These are phyloP conservation scores for Sphaerostilbella broomeana DNA, from an alignment of 2,329 filamentous ascomycete genomes.

Conservation along the genomic window DNA sequence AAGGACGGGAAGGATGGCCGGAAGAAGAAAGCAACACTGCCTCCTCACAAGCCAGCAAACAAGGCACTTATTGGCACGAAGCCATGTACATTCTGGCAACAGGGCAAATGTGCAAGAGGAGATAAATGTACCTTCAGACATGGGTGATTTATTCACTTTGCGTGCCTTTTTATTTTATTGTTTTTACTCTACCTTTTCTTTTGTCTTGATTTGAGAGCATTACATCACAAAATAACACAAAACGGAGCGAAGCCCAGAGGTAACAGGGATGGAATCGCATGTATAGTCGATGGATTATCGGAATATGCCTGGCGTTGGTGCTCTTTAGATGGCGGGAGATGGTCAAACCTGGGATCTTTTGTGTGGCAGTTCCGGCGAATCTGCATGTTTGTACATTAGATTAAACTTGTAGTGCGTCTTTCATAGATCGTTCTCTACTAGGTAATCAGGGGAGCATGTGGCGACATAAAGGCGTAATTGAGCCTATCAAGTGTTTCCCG, in stretches of 20 bases:
- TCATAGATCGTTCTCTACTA: neutral
- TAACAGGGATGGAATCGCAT: neutral
- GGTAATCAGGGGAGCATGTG: neutral
- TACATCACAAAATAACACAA: neutral
- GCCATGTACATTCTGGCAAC: conserved; percentile 62
- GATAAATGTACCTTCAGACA: conserved; percentile 70
- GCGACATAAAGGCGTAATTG: neutral
- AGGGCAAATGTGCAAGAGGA: conserved; percentile 66
- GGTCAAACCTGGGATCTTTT: neutral
- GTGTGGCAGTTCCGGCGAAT: conserved; percentile 1
- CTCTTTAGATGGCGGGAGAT: conserved; percentile 5
- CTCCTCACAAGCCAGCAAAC: conserved; percentile 42
- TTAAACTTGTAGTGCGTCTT: too few relatives aligned
- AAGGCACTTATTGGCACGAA: conserved; percentile 58
- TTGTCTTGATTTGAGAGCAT: neutral
- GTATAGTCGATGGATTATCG: conserved; percentile 1
- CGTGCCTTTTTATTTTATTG: neutral
- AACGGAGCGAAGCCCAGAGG: neutral
- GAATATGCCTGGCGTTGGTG: conserved; percentile 11
- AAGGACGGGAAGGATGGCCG: conserved; percentile 32
- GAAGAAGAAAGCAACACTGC: conserved; percentile 36
- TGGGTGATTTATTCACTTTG: conserved; percentile 32
- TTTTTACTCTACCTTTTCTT: neutral
- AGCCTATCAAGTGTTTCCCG: neutral
- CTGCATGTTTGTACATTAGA: conserved; percentile 13